Base-by-base conservation (phyloP, 2,329 filamentous ascomycete species). In the Neonectria magnoliae region DNA sequence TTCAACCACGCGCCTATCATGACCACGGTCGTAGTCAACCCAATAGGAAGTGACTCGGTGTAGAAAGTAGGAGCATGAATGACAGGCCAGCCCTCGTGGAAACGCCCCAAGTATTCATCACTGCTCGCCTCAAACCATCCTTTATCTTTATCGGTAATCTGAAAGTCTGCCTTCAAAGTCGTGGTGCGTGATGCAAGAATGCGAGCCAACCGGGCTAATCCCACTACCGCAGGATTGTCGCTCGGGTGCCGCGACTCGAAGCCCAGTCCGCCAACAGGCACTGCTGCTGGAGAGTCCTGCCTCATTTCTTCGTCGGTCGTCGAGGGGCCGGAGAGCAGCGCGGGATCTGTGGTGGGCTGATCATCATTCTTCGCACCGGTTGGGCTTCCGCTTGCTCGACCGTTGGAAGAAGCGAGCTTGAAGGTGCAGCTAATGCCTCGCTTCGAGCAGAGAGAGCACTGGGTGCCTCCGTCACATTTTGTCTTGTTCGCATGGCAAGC, bases 401-500 rank as follows among this genome's bases (percentile, higher is more conserved):
- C 56, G 8, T 58, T 65, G 4, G 70, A 64, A 0, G 64, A 61
- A 1, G 63, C 65, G 5, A 76, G 73, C 14, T 74, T 72, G 44
- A 80, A 83, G 0, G 76, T 78, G 62, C 82, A 83, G 16, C 67
- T 65, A 18, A 81, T 76, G 2, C 75, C 76, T 60, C 78, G 76
- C 66, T 81, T 82, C 5, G 68, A 65, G 50, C 81, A 83, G 2
- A 80, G 76, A 1, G 77, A 76, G 48, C 82, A 83, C 25, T 74
- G 75, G 2, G 70, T 60, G 13, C 79, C 78, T 2, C 82, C 82
- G 61, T 81, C 78, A 54, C 82, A 83, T 63, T 81, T 82, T 2
- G 79, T 81, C 71, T 83, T 84, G 63, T 79, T 82, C n/a, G 77
- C 72, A 52, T 81, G 82, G 29, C 82, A 84, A 7, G 78, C 75